phyloP scores from a whole-genome alignment of 306 rosid genomes.

The Cyclanthera cordifolia region DNA sequence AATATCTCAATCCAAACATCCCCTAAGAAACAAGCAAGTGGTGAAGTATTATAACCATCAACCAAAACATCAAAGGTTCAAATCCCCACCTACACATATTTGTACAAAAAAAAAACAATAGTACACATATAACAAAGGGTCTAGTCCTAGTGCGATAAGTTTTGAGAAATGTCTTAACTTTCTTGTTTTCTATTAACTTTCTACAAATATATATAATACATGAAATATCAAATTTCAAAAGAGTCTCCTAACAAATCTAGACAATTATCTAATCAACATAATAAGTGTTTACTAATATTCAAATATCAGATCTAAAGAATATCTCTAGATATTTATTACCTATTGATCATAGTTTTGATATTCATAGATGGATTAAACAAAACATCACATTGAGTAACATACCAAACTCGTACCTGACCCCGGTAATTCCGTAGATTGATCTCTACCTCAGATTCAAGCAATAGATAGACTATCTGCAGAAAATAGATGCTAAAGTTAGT shows the following conservation, averaged over 20 bases:
- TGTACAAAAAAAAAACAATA: background rate
- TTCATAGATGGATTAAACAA: background rate
- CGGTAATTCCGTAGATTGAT: conserved; percentile 91
- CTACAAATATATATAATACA: too few relatives aligned
- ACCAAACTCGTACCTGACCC: conserved; percentile 59
- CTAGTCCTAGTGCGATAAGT: too few relatives aligned
- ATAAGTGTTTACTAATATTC: too few relatives aligned
- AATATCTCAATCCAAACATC: too few relatives aligned
- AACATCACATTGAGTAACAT: background rate
- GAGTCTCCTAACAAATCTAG: too few relatives aligned
- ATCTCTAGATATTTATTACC: too few relatives aligned
- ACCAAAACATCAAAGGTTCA: background rate
- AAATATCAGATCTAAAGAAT: too few relatives aligned
- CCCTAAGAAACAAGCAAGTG: too few relatives aligned
- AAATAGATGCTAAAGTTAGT: conserved; percentile 2
- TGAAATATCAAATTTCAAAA: too few relatives aligned
- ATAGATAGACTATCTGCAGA: conserved; percentile 63
- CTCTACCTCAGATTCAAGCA: conserved; percentile 89
- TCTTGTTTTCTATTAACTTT: too few relatives aligned
- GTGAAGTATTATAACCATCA: background rate
- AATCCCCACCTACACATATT: background rate
- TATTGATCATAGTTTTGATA: background rate
- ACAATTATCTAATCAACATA: too few relatives aligned
- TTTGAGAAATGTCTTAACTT: too few relatives aligned
- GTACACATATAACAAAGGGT: background rate